Percentiles rank a stretch among this genome's conserved stretches.
These are phyloP conservation scores for Lippia alba DNA, from an alignment of 305 asterid genomes.

Conservation along the genomic window DNA sequence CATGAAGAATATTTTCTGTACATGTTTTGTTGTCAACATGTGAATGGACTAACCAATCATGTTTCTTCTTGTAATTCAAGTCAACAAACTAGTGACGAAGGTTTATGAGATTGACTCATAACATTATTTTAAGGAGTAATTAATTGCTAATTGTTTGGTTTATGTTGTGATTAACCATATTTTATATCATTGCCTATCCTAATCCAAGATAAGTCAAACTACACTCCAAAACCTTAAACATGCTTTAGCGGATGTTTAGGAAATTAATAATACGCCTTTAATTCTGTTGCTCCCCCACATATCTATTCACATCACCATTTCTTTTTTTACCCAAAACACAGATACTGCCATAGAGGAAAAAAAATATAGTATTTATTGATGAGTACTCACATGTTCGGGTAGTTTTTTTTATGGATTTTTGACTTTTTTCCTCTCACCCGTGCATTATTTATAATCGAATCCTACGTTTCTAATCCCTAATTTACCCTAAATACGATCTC, in stretches of 20 bases:
- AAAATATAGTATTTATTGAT: too few relatives aligned
- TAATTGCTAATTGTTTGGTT: constrained; percentile 13
- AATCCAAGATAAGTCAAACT: constrained; percentile 12
- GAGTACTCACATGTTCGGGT: too few relatives aligned
- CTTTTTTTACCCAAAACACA: too few relatives aligned
- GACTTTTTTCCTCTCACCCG: too few relatives aligned
- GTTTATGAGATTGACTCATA: constrained; percentile 50
- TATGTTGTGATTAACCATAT: not conserved
- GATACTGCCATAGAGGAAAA: too few relatives aligned
- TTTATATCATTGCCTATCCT: constrained; percentile 14
- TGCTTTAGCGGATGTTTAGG: not conserved
- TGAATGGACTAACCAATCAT: constrained; percentile 52
- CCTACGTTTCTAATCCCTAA: too few relatives aligned
- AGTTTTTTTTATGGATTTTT: too few relatives aligned
- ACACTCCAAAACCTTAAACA: not conserved
- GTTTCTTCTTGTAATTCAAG: constrained; percentile 30
- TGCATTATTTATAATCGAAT: too few relatives aligned
- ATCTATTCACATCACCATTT: not conserved
- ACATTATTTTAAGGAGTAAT: constrained; percentile 9
- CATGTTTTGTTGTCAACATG: constrained; percentile 46
- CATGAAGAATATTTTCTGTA: constrained; percentile 26
- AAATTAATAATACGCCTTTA: not conserved
- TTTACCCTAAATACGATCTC: too few relatives aligned
- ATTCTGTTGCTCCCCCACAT: not conserved
- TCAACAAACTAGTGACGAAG: constrained; percentile 47